These are phyloP conservation scores for Spathaspora hagerdaliae DNA, from an alignment of 805 yeast genomes.

Conservation along the genomic window DNA sequence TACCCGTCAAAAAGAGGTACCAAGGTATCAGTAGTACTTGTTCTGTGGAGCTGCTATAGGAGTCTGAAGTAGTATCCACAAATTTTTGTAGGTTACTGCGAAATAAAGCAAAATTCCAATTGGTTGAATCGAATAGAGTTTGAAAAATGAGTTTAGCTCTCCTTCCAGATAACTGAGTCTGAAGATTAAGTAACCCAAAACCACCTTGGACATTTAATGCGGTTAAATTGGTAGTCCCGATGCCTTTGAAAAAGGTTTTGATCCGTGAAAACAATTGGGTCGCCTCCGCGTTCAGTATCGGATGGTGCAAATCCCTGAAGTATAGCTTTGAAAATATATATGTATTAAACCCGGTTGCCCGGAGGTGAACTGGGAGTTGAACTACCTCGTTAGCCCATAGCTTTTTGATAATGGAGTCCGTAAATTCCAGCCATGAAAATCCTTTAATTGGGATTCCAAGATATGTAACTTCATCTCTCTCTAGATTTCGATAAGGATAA, in stretches of 20 bases:
- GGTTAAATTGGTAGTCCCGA: not conserved
- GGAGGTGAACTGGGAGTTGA: not conserved
- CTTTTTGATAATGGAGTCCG: not conserved
- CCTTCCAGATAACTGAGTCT: not conserved
- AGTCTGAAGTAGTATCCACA: not conserved
- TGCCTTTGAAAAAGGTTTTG: not conserved
- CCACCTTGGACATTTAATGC: slow-evolving; percentile 1
- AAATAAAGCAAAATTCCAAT: not conserved
- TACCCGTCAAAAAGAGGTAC: not conserved
- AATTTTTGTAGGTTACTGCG: not conserved
- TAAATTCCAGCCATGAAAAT: not conserved
- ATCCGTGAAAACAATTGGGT: not conserved
- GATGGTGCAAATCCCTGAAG: not conserved
- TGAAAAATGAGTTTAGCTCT: not conserved
- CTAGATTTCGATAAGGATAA: not conserved
- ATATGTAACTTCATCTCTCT: not conserved
- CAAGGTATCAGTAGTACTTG: not conserved
- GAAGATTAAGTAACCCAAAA: not conserved
- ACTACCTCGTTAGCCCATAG: not conserved
- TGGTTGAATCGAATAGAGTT: not conserved
- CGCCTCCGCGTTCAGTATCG: slow-evolving; percentile 1
- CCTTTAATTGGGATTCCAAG: not conserved
- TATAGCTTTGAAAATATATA: not conserved
- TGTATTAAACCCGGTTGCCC: not conserved
- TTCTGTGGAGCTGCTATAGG: not conserved